Conservation (phyloP, 2,329 filamentous ascomycete species). For the Chaetothyriales sp. region DNA sequence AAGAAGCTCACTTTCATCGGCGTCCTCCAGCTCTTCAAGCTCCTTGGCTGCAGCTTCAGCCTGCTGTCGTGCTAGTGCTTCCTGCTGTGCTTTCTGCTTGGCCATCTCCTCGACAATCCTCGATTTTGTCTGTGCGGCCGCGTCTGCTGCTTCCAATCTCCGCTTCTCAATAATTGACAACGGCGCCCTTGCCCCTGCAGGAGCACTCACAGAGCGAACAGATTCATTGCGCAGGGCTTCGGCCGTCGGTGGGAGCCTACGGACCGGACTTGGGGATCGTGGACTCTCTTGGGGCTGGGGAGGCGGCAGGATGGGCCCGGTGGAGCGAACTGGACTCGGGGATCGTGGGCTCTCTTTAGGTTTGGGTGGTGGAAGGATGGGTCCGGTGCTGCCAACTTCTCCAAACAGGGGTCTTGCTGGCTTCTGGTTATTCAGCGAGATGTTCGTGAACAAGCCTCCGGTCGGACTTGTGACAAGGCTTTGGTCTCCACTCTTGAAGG, state of each 20-base stretch:
- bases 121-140: not conserved
- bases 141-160: conserved; percentile 7
- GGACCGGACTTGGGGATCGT: conserved; percentile 33
- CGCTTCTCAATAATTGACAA: conserved; percentile 25
- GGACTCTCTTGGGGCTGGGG: conserved; percentile 25
- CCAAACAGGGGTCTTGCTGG: conserved; percentile 27
- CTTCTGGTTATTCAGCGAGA: conserved; percentile 19
- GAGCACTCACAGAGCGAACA: conserved; percentile 26
- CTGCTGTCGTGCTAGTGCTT: conserved; percentile 8
- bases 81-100: conserved; percentile 13
- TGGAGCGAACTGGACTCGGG: conserved; percentile 31
- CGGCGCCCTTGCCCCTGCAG: conserved; percentile 20
- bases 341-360: conserved; percentile 28
- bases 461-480: conserved; percentile 25
- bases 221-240: conserved; percentile 21
- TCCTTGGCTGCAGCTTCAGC: conserved; percentile 24
- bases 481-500: conserved; percentile 27
- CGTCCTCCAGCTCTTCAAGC: conserved; percentile 19
- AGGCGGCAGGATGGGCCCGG: conserved; percentile 23
- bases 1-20: conserved; percentile 34
- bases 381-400: conserved; percentile 25
- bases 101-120: conserved; percentile 7
- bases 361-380: conserved; percentile 24
- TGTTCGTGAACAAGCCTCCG: conserved; percentile 27
- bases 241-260: conserved; percentile 18